phyloP scores from a whole-genome alignment of 2,329 filamentous ascomycete genomes.

The Dactylonectria macrodidyma region DNA sequence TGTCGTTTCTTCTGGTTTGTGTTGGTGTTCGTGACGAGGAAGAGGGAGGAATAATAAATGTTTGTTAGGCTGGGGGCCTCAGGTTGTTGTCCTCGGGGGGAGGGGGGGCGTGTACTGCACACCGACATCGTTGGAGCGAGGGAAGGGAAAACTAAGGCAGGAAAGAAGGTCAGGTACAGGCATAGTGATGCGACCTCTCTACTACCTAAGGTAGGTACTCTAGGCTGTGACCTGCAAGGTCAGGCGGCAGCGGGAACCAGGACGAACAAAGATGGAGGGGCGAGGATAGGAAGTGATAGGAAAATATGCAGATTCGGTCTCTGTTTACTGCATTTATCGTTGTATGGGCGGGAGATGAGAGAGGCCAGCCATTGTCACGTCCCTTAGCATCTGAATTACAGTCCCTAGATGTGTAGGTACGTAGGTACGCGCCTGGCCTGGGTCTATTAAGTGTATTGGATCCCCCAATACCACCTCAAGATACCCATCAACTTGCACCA shows the following conservation, averaged over 20 bases:
- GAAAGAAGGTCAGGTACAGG: constrained; percentile 14
- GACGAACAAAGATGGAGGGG: background rate
- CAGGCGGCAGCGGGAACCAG: constrained; percentile 21
- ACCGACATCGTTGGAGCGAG: constrained; percentile 12
- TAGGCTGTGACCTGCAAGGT: constrained; percentile 15
- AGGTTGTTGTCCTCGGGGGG: too few species aligned
- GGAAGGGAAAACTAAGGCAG: constrained; percentile 3
- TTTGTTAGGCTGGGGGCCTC: constrained; percentile 22
- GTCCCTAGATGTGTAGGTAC: background rate
- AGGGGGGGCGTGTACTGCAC: constrained; percentile 15
- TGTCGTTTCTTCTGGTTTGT: background rate
- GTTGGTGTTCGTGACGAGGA: background rate
- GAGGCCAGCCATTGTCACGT: too few species aligned
- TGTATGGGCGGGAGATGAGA: too few species aligned
- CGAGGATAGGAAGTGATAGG: background rate
- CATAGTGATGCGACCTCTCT: too few species aligned
- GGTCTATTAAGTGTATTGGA: background rate
- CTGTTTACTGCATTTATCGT: too few species aligned
- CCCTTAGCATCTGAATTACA: too few species aligned
- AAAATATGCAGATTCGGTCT: background rate
- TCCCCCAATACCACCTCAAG: background rate
- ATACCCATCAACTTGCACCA: background rate
- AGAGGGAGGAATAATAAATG: constrained; percentile 1
- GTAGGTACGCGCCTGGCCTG: background rate
- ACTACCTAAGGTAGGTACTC: background rate